phyloP scores from a whole-genome alignment of 139 green algal genomes.

The Pseudopediastrum boryanum region DNA sequence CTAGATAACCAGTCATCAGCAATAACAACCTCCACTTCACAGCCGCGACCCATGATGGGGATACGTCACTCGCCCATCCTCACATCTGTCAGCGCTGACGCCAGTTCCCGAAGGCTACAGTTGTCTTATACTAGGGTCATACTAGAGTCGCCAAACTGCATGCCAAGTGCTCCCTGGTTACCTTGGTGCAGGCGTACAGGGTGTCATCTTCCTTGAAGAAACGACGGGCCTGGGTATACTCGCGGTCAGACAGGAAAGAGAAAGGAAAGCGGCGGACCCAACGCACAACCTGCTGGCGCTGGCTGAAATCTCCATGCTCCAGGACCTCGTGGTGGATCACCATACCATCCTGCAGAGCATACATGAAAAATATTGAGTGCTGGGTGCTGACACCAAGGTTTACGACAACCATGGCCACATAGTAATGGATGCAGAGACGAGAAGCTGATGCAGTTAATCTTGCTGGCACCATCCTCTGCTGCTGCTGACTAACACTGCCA shows the following conservation, averaged over 20 bases:
- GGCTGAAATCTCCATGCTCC: slow-evolving; percentile 59
- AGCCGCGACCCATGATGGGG: no score
- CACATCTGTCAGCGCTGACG: no score
- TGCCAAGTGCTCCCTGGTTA: slow-evolving; percentile 18
- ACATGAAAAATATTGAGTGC: neutral
- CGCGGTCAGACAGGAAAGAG: slow-evolving; percentile 81
- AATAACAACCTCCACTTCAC: no score
- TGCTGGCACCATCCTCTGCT: no score
- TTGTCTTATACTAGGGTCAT: no score
- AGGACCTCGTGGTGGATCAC: slow-evolving; percentile 69
- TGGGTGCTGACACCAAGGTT: neutral
- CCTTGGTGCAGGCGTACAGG: slow-evolving; percentile 82
- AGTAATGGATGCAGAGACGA: no score
- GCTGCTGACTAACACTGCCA: no score
- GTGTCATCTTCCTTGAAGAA: slow-evolving; percentile 52
- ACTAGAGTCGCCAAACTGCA: no score
- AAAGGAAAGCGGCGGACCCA: slow-evolving; percentile 92
- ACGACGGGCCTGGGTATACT: slow-evolving; percentile 86
- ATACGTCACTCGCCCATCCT: no score
- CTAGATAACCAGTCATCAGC: no score
- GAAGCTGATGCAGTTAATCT: no score
- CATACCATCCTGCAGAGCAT: slow-evolving; percentile 71
- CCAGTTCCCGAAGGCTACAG: no score
- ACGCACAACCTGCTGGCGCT: slow-evolving; percentile 82
- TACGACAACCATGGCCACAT: neutral